A percentile compares a stretch with the other conserved stretches of the same genome.
phyloP scores from a whole-genome alignment of 2,329 filamentous ascomycete genomes.

The Diaporthe sp. region DNA sequence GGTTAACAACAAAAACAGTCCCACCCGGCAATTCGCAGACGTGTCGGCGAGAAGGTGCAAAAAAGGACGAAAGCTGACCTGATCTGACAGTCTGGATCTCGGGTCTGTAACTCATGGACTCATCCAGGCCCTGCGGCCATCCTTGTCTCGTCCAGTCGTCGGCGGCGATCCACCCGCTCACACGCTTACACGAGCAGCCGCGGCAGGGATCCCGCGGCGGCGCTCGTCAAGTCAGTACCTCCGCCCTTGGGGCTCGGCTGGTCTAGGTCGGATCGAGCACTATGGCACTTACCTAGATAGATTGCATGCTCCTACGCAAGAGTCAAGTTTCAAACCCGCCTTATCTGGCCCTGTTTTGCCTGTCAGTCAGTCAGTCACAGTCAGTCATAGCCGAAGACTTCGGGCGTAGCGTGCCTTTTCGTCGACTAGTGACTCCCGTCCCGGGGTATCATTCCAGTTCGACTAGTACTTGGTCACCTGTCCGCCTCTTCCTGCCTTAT shows the following conservation, averaged over 20 bases:
- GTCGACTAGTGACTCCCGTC: constrained; percentile 14
- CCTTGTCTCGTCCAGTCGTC: constrained; percentile 31
- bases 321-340: constrained; percentile 18
- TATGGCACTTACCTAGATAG: not conserved
- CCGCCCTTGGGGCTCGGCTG: constrained; percentile 11
- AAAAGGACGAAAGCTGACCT: not conserved
- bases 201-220: constrained; percentile 18
- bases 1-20: not conserved
- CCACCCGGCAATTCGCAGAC: not conserved
- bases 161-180: constrained; percentile 19
- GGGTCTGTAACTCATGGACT: constrained; percentile 29
- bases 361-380: not conserved
- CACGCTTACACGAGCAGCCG: not conserved
- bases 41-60: no score
- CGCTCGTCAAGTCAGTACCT: not conserved
- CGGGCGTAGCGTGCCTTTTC: constrained; percentile 8
- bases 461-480: not conserved
- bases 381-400: constrained; percentile 19
- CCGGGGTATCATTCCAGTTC: constrained; percentile 19
- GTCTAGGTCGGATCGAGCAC: constrained; percentile 12
- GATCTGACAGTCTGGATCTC: constrained; percentile 21
- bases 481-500: not conserved
- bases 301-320: not conserved
- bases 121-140: constrained; percentile 37
- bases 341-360: not conserved